These are phyloP conservation scores for Linnemannia elongata DNA, from an alignment of 192 early-diverging fungal species.

Conservation along the genomic window DNA sequence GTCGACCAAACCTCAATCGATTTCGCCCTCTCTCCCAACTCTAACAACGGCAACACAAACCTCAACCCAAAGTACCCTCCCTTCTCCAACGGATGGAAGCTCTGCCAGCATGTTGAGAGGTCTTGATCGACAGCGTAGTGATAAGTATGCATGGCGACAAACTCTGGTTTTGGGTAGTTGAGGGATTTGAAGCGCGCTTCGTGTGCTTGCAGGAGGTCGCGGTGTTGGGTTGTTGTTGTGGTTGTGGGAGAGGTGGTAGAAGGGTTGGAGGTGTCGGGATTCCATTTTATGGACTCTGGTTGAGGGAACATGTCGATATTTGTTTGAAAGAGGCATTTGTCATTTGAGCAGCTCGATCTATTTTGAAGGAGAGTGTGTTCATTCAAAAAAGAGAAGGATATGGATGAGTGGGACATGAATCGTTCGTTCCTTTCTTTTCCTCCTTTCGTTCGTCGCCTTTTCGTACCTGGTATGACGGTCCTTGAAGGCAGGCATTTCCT, in stretches of 20 bases:
- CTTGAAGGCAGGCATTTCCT: constrained; percentile 58
- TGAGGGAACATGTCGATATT: constrained; percentile 64
- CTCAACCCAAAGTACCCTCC: constrained; percentile 64
- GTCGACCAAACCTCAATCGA: constrained; percentile 47
- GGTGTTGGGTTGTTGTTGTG: not conserved
- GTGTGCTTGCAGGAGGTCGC: constrained; percentile 56
- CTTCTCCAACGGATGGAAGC: constrained; percentile 22
- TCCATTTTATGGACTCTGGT: constrained; percentile 58
- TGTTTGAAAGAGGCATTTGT: constrained; percentile 69
- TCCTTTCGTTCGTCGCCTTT: not conserved
- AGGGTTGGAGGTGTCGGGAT: not conserved
- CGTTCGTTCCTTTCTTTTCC: not conserved
- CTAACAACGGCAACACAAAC: constrained; percentile 56
- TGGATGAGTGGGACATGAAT: not conserved
- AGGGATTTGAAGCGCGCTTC: constrained; percentile 59
- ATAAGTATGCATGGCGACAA: constrained; percentile 63
- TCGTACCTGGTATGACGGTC: constrained; percentile 58
- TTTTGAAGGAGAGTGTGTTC: no score
- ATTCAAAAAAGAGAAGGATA: no score
- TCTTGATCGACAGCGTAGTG: constrained; percentile 67
- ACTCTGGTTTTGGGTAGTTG: constrained; percentile 52
- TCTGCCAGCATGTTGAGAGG: constrained; percentile 66
- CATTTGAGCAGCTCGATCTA: constrained; percentile 65
- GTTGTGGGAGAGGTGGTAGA: not conserved
- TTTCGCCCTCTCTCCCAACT: constrained; percentile 29